Evolutionary conservation across 495 filamentous ascomycete species (phyloP).

Genomic region (Penicillium psychrofluorescens): DNA sequence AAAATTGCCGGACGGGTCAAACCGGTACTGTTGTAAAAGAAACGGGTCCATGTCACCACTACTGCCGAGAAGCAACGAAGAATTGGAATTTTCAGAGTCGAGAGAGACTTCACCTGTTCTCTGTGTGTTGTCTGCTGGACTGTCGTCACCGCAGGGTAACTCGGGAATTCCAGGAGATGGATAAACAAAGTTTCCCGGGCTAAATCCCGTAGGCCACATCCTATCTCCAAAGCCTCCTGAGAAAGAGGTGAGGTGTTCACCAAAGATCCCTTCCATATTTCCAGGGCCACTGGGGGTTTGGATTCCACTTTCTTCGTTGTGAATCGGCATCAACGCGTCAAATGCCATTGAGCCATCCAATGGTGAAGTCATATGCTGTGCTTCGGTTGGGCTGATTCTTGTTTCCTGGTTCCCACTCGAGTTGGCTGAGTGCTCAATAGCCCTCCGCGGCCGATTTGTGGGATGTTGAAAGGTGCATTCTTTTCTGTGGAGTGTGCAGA

Average conservation of each 20-base stretch:
- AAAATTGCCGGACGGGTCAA: not conserved
- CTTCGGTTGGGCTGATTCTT: not conserved
- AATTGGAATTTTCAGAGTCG: not conserved
- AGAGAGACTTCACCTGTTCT: not conserved
- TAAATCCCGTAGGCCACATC: not conserved
- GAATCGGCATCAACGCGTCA: not conserved
- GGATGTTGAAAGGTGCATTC: not conserved
- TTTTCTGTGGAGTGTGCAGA: constrained; percentile 2
- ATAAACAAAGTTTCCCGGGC: not conserved
- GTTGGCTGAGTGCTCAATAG: not conserved
- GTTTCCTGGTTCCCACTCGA: too few relatives aligned
- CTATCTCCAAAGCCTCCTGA: not conserved
- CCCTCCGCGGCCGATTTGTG: not conserved
- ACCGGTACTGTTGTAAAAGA: not conserved
- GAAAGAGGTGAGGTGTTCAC: not conserved
- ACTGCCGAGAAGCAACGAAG: not conserved
- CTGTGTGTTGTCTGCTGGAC: too few relatives aligned
- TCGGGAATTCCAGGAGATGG: not conserved
- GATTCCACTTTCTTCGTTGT: not conserved
- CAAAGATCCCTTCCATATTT: too few relatives aligned
- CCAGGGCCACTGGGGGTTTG: too few relatives aligned
- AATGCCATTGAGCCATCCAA: not conserved
- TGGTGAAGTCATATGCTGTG: not conserved
- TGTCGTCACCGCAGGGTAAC: too few relatives aligned
- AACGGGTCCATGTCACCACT: constrained; percentile 1